Evolutionary conservation across 345 rosid genomes (phyloP).

Genomic region (Ricinus communis): DNA sequence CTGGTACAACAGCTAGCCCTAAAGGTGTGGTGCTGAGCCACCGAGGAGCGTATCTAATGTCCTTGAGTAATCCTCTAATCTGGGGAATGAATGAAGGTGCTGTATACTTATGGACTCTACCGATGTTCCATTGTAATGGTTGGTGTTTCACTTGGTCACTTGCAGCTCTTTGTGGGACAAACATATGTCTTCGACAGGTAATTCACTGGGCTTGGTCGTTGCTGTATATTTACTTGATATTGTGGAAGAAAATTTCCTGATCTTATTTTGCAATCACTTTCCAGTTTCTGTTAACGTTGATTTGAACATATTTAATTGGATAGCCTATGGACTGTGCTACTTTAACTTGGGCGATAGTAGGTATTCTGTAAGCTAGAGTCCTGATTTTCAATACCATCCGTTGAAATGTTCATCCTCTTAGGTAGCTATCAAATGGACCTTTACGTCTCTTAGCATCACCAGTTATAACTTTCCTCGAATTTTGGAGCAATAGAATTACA

Average conservation of each 20-base stretch:
- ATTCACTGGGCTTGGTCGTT: background rate
- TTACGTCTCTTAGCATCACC: background rate
- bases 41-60: constrained; percentile 86
- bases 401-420: background rate
- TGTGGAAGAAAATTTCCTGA: constrained; percentile 4
- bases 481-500: background rate
- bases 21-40: constrained; percentile 87
- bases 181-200: constrained; percentile 95
- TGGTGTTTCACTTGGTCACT: constrained; percentile 92
- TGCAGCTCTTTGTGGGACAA: constrained; percentile 77
- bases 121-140: constrained; percentile 92
- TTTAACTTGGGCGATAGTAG: background rate
- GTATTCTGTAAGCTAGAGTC: background rate
- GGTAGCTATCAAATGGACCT: background rate
- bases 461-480: background rate
- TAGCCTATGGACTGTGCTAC: background rate
- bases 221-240: background rate
- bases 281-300: constrained; percentile 3
- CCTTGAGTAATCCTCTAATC: constrained; percentile 53
- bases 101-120: constrained; percentile 90
- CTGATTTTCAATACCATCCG: background rate
- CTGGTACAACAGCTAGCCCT: constrained; percentile 95
- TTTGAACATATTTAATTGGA: background rate
- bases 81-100: constrained; percentile 96
- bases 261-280: background rate